These are phyloP conservation scores for Rhynchosporium agropyri DNA, from an alignment of 2,329 filamentous ascomycete species.

Conservation along the genomic window DNA sequence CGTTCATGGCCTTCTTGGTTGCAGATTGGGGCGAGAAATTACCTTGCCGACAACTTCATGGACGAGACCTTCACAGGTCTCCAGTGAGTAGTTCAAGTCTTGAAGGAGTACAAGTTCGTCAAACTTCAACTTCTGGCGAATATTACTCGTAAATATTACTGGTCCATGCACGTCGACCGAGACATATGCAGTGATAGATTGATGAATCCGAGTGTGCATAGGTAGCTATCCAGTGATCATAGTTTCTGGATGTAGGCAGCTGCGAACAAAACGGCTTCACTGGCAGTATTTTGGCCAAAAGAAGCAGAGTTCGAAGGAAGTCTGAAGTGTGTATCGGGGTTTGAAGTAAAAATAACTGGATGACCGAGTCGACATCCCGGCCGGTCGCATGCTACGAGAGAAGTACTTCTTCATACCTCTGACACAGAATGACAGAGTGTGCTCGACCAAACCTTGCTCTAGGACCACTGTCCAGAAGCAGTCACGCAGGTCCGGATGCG, in stretches of 20 bases:
- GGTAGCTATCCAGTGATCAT: slow-evolving; percentile 11
- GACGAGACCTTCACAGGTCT: slow-evolving; percentile 11
- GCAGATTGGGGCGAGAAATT: slow-evolving; percentile 32
- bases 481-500: slow-evolving; percentile 8
- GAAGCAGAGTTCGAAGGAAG: background rate
- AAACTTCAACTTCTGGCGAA: slow-evolving; percentile 1
- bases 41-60: slow-evolving; percentile 20
- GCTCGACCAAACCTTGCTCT: background rate
- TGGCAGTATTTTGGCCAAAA: background rate
- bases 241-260: background rate
- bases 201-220: background rate
- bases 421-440: background rate
- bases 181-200: background rate
- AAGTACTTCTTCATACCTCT: background rate
- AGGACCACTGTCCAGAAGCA: background rate
- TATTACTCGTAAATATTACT: background rate
- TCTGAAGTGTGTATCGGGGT: slow-evolving; percentile 1
- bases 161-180: background rate
- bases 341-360: background rate
- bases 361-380: background rate
- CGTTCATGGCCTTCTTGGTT: slow-evolving; percentile 39
- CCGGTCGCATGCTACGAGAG: background rate
- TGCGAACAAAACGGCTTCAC: background rate
- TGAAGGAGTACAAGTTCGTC: background rate
- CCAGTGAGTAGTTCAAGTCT: background rate